phyloP scores from a whole-genome alignment of 768 basidiomycete species.

The Leccinum imitatum region DNA sequence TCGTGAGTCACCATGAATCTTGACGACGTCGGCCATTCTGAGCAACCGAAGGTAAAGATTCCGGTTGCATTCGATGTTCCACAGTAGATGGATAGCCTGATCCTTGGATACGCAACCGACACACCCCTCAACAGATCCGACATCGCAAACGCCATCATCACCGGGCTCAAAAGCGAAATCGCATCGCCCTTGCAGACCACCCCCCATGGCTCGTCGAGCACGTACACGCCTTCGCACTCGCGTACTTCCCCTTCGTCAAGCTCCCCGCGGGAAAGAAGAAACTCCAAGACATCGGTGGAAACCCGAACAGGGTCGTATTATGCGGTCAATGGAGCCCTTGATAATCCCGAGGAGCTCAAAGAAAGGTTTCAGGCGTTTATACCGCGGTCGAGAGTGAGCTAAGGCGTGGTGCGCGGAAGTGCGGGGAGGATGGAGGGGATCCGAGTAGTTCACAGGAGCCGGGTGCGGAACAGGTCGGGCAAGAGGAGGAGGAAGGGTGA shows the following conservation, averaged over 20 bases:
- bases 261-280: conserved; percentile 33
- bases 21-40: too few species aligned
- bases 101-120: conserved; percentile 17
- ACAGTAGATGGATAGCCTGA: too few species aligned
- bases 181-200: conserved; percentile 44
- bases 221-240: conserved; percentile 52
- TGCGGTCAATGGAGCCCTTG: conserved; percentile 40
- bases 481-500: conserved; percentile 33
- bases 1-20: too few species aligned
- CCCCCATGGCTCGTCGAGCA: conserved; percentile 64
- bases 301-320: conserved; percentile 31
- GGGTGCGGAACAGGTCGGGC: conserved; percentile 8
- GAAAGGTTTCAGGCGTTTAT: conserved; percentile 70
- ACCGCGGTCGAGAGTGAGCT: conserved; percentile 64
- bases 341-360: conserved; percentile 51
- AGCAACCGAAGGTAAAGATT: too few species aligned
- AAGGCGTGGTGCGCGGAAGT: conserved; percentile 22
- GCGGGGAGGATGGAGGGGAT: conserved; percentile 12
- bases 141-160: conserved; percentile 52
- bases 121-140: conserved; percentile 52
- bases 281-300: conserved; percentile 31
- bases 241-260: conserved; percentile 59
- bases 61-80: too few species aligned
- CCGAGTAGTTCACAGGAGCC: conserved; percentile 18
- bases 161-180: conserved; percentile 55